Evolutionary conservation across 441 rosid species (phyloP).

Genomic region (Populus hybrid): DNA sequence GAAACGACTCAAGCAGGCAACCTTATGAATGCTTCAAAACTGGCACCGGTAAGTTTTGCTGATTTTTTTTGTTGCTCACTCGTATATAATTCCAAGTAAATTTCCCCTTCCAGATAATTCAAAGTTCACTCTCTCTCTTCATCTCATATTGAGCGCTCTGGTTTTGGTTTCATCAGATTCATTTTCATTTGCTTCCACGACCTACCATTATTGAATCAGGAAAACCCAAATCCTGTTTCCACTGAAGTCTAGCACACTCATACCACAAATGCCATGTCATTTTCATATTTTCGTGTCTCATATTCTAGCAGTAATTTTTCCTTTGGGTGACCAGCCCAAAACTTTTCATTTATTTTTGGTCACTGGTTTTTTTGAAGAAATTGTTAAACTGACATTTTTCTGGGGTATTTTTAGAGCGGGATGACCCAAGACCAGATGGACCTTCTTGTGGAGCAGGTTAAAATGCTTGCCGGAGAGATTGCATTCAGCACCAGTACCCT

Average conservation of each 20-base stretch:
- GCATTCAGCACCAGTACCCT: slow-evolving; percentile 95
- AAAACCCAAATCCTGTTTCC: neutral
- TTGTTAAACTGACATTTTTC: slow-evolving; percentile 1
- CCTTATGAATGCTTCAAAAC: slow-evolving; percentile 41
- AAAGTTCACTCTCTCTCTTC: too few species aligned
- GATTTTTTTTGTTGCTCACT: slow-evolving; percentile 1
- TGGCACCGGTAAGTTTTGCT: slow-evolving; percentile 35
- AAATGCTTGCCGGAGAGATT: slow-evolving; percentile 99
- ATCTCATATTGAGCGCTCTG: neutral
- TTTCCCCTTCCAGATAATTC: too few species aligned
- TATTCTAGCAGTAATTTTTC: neutral
- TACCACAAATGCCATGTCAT: neutral
- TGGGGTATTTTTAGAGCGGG: slow-evolving; percentile 48
- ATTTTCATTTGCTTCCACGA: neutral
- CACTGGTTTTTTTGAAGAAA: neutral
- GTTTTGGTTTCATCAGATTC: neutral
- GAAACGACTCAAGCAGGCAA: slow-evolving; percentile 72
- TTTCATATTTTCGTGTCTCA: neutral
- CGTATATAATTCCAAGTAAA: neutral
- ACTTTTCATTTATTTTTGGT: neutral
- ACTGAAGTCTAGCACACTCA: neutral
- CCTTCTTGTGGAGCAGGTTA: slow-evolving; percentile 96
- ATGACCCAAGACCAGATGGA: slow-evolving; percentile 97
- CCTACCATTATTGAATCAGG: neutral
- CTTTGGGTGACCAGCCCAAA: neutral